Conservation (phyloP, 129 eudicot genomes). For the Oenanthe sinensis region DNA sequence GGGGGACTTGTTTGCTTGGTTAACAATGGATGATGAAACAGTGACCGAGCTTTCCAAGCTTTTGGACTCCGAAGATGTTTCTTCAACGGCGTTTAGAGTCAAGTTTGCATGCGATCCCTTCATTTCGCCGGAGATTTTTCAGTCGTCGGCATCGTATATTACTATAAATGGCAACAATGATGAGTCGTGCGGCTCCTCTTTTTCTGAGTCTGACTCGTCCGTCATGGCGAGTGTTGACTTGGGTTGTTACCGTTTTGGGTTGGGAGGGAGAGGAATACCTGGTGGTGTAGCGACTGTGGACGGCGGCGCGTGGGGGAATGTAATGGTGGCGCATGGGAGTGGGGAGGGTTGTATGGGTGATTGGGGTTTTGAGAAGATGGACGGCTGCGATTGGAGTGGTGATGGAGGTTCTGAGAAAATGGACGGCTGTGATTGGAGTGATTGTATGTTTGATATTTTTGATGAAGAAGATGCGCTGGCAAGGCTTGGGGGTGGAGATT, state of each 20-base stretch:
- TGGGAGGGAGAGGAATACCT: neutral
- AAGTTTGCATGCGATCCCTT: slow-evolving; percentile 55
- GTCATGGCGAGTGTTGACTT: slow-evolving; percentile 56
- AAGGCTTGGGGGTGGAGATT: slow-evolving; percentile 23
- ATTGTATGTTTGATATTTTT: neutral
- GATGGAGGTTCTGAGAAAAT: neutral
- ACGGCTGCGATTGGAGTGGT: neutral
- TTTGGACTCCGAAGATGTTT: slow-evolving; percentile 21
- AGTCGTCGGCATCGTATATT: slow-evolving; percentile 52
- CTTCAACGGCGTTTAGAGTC: slow-evolving; percentile 31
- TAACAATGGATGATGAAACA: slow-evolving; percentile 34
- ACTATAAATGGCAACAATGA: slow-evolving; percentile 86
- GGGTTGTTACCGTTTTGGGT: slow-evolving; percentile 10
- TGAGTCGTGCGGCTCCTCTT: slow-evolving; percentile 78
- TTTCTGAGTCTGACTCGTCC: slow-evolving; percentile 54
- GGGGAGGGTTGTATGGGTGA: neutral
- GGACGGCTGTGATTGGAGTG: neutral
- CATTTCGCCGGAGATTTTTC: slow-evolving; percentile 31
- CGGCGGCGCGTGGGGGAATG: slow-evolving; percentile 1
- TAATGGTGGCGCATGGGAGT: slow-evolving; percentile 41
- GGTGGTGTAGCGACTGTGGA: neutral
- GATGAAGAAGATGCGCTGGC: slow-evolving; percentile 19
- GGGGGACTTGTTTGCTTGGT: slow-evolving; percentile 28
- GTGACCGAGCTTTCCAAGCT: slow-evolving; percentile 39
- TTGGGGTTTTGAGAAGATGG: slow-evolving; percentile 2